Base-by-base conservation (phyloP, 2,329 filamentous ascomycete genomes). In the Ceratocystis destructans region DNA sequence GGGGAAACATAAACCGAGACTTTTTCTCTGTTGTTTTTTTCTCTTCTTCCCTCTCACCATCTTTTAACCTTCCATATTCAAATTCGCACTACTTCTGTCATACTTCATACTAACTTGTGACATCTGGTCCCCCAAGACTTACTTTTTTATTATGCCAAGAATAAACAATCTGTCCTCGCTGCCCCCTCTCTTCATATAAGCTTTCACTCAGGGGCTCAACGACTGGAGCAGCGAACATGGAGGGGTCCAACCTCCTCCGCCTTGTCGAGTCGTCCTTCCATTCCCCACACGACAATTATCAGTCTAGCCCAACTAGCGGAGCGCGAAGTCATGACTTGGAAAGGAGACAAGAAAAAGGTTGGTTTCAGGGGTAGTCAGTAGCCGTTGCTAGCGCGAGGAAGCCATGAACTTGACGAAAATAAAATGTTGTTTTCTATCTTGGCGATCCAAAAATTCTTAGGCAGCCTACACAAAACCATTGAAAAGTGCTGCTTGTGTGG, bases 81-180 rank as follows among this genome's bases (percentile, higher is more conserved):
- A 8, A 1, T 22, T 48, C 20, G 4, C 12, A 2, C 12, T 15
- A 15, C 37, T 41, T 15, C 12, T 41, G 37, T 41, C 37, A 41
- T 41, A 2, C 12, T 15, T 10, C 12, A 41, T 41, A 5, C 37
- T 12, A 41, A 41, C 37, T 41, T 10, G 3, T 12, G 37, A 12
- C 12, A 12, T 41, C 37, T 12, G 8, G 37, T 12, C 17, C 7
- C 5, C 17, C 45, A 48, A 20, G 45, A 41, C 37, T 41, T 41
- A 10, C 2, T 8, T 41, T 41, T 41, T 41, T 15, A 12, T 41
- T 41, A 8, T 41, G 37, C 37, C 8, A 41, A 15, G 10, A 41
- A 41, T 12, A 41, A 41, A 59, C 53, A 59, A 59, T 59, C 53
- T 59, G 53, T 59, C 53, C 53, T 59, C n/a, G 53, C 17, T 41